Base-by-base conservation (phyloP, 768 basidiomycete genomes). In the Mrakia blollopis region DNA sequence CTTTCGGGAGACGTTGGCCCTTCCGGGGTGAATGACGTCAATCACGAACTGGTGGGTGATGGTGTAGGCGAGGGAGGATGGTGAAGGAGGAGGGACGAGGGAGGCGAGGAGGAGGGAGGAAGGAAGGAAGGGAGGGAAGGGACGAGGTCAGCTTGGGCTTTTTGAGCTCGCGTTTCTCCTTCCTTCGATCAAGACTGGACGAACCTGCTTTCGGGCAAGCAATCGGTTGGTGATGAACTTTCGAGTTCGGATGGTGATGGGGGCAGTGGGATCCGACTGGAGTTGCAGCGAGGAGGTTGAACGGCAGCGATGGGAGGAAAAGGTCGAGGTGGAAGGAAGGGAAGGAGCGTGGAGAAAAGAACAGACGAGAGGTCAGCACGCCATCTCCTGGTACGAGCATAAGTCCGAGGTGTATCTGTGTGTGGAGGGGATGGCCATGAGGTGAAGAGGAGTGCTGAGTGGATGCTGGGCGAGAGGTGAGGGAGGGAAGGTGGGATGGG, bases 171-270 rank as follows among this genome's bases (percentile, higher is more conserved):
- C 65, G 37, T 10, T 39, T 41, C 35, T 23, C 37, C 44, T 68
- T 37, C 25, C 23, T 39, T 37, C 35, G 25, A 37, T 16, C 65
- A 39, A 68, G 25, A 39, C 5, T 37, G 37, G 9, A 68, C 65
- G 65, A 83, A 98, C 95, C 88, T 98, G 97, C 83, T 93, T 92
- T 81, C 97, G 92, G 81, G 92, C 90, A 71, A 99, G 87, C 80
- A 99, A 91, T 78, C 94, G 93, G 89, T 99, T 99, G 84, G 95
- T 97, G 86, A 98, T 92, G 88, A 98, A 98, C 88, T 99, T 98
- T 85, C 95, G 92, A 74, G 97, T 97, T 82, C 97, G 93, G 84
- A 99, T 88, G 80, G 97, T 99, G 81, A 99, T 88, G 78, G 95
- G 90, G 84, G 92, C 88, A 71, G 69, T 54, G 44, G 69, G 50